Evolutionary conservation across 495 filamentous ascomycete species (phyloP), one percentile per base, ranked within the genome.

Genomic region (Penicillium tannophilum): DNA sequence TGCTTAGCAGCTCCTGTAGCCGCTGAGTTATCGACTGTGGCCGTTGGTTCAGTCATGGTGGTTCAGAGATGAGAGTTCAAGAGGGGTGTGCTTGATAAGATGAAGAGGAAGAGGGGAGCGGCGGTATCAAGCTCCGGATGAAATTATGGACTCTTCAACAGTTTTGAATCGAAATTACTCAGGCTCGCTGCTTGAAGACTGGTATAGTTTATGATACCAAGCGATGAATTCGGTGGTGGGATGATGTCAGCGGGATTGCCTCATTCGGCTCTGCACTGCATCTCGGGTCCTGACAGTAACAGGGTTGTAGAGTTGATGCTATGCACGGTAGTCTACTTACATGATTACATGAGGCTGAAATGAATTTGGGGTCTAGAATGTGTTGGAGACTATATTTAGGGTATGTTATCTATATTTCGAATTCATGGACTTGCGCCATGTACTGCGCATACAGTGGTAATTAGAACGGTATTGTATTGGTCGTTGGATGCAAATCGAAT

Each of bases 171-270:
- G 6, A 28, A 28, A 0, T 28, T 28, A 4, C 4, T 28, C 4
- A 4, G 4, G 28, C 3, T 7, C 6, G 28, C 28, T 28, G 28
- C 39, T 41, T 41, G 6, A 23, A 31, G 26, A 31, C n/a, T 50
- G 52, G 42, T 43, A 44, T 19, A 31, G 6, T 10, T 24, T 11
- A 46, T 44, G 5, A n/a, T 28, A 28, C 6, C 33, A 36, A 36
- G 33, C 33, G 33, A 41, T 41, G 39, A 41, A 41, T 41, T 41
- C 41, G 28, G n/a, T 59, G 45, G 56, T 52, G 58, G 62, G 66
- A 71, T 76, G 73, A 76, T 76, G 73, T 76, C 73, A 76, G 73
- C 70, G 65, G 60, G 59, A 49, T 44, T 54, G 58, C 51, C 55
- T 61, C 48, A 62, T 58, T 58, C 42, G 54, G 42, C 16, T 46